These are phyloP conservation scores for Martensiomyces pterosporus DNA, from an alignment of 192 early-diverging fungal genomes.

Conservation along the genomic window DNA sequence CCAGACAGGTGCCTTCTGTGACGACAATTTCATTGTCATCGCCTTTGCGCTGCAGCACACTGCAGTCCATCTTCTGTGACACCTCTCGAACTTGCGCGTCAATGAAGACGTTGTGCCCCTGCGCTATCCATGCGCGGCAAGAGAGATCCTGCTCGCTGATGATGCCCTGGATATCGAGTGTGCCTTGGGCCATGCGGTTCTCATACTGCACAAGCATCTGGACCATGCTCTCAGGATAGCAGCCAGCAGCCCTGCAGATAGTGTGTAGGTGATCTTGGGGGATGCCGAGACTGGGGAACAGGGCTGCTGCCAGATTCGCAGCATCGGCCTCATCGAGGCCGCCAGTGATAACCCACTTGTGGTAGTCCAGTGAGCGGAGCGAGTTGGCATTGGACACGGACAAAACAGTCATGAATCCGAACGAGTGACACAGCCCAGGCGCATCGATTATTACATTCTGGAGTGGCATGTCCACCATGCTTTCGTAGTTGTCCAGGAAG, in stretches of 20 bases:
- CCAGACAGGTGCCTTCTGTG: too few relatives aligned
- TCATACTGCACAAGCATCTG: conserved; percentile 7
- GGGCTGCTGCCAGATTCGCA: too few relatives aligned
- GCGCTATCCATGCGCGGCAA: conserved; percentile 6
- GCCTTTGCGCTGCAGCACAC: too few relatives aligned
- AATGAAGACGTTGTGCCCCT: conserved; percentile 19
- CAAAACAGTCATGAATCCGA: conserved; percentile 7
- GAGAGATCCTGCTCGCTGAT: conserved; percentile 9
- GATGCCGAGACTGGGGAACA: too few relatives aligned
- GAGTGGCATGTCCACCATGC: background rate
- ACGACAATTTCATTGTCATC: too few relatives aligned
- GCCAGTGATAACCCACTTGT: too few relatives aligned
- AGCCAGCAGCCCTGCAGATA: too few relatives aligned
- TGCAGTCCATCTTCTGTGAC: background rate
- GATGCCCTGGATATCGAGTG: background rate
- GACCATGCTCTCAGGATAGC: too few relatives aligned
- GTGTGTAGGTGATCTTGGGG: too few relatives aligned
- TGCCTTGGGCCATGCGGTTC: background rate
- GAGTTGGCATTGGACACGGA: too few relatives aligned
- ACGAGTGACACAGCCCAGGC: background rate
- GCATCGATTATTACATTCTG: conserved; percentile 3
- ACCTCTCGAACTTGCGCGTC: background rate
- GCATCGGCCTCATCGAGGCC: too few relatives aligned
- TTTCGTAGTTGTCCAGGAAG: conserved; percentile 24
- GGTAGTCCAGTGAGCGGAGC: too few relatives aligned